Evolutionary conservation across 345 rosid species (phyloP).

Genomic region (Euphorbia peplus): DNA sequence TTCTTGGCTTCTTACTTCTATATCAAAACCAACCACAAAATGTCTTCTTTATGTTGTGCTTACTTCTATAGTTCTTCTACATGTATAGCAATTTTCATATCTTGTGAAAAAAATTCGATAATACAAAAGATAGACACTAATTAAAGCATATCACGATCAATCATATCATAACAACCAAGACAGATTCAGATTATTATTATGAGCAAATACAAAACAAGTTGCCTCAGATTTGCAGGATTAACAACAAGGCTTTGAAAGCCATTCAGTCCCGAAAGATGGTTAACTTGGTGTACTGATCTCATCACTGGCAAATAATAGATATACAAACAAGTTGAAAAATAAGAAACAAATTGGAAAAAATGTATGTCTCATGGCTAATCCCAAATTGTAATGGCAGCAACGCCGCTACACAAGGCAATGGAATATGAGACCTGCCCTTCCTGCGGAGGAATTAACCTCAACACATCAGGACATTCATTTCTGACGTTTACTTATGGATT

Average conservation of each 20-base stretch:
- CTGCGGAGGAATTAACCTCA: constrained; percentile 8
- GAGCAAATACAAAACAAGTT: not conserved
- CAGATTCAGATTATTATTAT: no score
- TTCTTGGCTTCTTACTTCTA: no score
- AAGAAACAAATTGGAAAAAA: not conserved
- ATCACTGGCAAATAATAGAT: constrained; percentile 13
- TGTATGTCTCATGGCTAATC: constrained; percentile 37
- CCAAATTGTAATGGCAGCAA: constrained; percentile 46
- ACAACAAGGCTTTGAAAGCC: constrained; percentile 27
- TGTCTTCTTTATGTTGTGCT: no score
- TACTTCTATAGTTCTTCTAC: no score
- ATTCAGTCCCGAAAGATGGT: constrained; percentile 38
- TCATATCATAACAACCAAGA: no score
- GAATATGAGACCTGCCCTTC: constrained; percentile 47
- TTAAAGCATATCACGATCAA: no score
- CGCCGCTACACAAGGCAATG: constrained; percentile 59
- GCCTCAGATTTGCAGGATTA: constrained; percentile 34
- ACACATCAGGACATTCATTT: constrained; percentile 26
- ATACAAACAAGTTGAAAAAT: not conserved
- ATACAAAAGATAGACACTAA: no score
- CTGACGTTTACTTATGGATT: constrained; percentile 38
- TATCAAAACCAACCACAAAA: no score
- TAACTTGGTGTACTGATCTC: constrained; percentile 15
- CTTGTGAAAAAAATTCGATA: no score
- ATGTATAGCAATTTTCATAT: no score